Evolutionary conservation across 495 filamentous ascomycete genomes (phyloP), one percentile per base, ranked within the genome.

Genomic region (Tuber indicum): DNA sequence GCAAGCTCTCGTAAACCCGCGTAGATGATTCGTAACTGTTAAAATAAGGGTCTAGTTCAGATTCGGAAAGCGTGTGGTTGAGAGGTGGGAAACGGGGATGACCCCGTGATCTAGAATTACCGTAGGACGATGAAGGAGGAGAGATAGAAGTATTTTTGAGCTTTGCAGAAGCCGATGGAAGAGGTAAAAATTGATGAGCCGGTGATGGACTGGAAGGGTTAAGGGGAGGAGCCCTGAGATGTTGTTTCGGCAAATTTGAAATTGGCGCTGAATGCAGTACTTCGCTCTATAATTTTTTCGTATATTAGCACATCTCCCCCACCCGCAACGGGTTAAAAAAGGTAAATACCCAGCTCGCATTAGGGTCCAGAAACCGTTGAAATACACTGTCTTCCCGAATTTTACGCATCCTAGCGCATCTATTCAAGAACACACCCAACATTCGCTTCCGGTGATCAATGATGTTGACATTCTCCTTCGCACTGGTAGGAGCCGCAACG

Each of bases 351-450:
- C 96, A 99, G 91, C 96, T 99, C 32, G 94, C 93, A 84, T 99
- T 98, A 6, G 96, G 95, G 82, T 99, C 96, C 17, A 99, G 87
- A 82, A 99, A 99, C 77, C 93, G 92, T 93, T 95, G 97, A 90
- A 94, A 97, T 21, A 98, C 94, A 10, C 94, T 95, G 83, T 98
- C 96, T 75, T 96, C 92, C 44, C 92, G 89, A 52, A 99, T 91
- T 76, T 97, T 93, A 81, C 94, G 92, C 96, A 98, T 98, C 77
- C 89, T 88, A 70, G 93, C 89, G 84, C 96, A 99, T 46, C 96
- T 89, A 82, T 99, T 98, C 46, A 99, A 84, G 81, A 99, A 99
- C 7, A 98, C 94, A 45, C 91, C 91, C 58, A 99, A 84, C 96
- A 99, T 99, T 75, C 96, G 91, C 84, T 98, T 98, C 73, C 96